Evolutionary conservation across 2,329 filamentous ascomycete genomes (phyloP), one percentile per base, ranked within the genome.

Genomic region (Aspergillus cejpii): DNA sequence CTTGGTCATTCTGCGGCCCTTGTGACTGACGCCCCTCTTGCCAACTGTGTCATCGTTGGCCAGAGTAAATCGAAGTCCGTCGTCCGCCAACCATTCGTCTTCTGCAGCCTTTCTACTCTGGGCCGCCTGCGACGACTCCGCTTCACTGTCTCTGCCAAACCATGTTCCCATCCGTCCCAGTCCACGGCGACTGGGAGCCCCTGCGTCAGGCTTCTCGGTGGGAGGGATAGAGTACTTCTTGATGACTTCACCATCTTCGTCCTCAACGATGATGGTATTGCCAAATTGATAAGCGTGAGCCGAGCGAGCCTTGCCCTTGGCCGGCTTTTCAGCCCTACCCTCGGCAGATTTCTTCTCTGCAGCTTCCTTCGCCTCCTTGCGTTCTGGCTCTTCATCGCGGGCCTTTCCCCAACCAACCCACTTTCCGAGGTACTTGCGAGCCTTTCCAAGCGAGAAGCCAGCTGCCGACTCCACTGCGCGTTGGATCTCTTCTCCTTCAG

Each of bases 261-360:
- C 80, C 59, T 84, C 80, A 12, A 84, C 79, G 59, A 84, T 84
- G 53, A 84, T 81, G n/a, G 80, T 84, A 55, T 83, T 83, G 41
- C 80, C 80, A 53, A 82, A 83, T 50, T 83, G 80, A 56, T 83
- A 84, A 1, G 80, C 80, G 47, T 80, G 76, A 28, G 80, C 80
- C 34, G 80, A 79, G 21, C 78, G 79, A 45, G 66, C 58, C 23
- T 70, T 67, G 39, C 52, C 39, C 46, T 58, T 53, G 11, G 56
- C 38, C 23, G 54, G 49, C 43, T 62, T 61, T n/a, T 47, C 47
- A 11, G 51, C 37, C 5, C 47, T 57, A 23, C 46, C 39, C 27
- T 55, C 52, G 4, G 49, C 37, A 19, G 54, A 48, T 12, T 54
- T 50, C 45, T 59, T 46, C 28, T 51, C 45, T 1, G 52, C 20